phyloP scores from a whole-genome alignment of 352 stramenopile genomes.

The Plasmopara muralis region DNA sequence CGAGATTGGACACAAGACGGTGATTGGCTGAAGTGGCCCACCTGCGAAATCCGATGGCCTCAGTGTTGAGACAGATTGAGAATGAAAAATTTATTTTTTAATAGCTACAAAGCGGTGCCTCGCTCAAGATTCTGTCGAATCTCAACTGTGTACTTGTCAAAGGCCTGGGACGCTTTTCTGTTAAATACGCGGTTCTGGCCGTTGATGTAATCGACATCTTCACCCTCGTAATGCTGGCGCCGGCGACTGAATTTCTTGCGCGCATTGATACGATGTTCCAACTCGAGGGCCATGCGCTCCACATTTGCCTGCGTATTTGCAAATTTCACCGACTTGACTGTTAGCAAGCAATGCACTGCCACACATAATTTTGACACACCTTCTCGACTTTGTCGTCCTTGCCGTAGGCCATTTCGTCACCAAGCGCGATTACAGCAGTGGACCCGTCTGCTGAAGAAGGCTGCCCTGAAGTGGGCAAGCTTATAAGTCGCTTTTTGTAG shows the following conservation, averaged over 20 bases:
- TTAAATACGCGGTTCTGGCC: conserved; percentile 97
- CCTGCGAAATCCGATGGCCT: neutral
- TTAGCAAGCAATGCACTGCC: conserved; percentile 1
- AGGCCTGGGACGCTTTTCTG: conserved; percentile 94
- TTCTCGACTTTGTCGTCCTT: conserved; percentile 45
- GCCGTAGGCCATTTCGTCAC: conserved; percentile 61
- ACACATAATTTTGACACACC: conserved; percentile 19
- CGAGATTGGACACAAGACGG: neutral
- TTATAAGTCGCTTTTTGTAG: conserved; percentile 77
- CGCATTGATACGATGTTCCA: conserved; percentile 62
- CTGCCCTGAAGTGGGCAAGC: conserved; percentile 35
- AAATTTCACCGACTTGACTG: neutral
- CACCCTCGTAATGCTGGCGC: conserved; percentile 75
- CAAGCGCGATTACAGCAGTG: conserved; percentile 21
- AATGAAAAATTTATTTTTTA: neutral
- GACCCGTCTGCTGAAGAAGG: conserved; percentile 3
- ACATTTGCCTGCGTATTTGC: conserved; percentile 35
- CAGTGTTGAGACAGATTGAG: no score
- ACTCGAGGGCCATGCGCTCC: conserved; percentile 67
- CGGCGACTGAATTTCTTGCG: conserved; percentile 74
- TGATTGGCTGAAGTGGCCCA: conserved; percentile 3
- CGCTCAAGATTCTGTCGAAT: conserved; percentile 97
- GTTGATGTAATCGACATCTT: conserved; percentile 97
- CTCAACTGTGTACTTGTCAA: conserved; percentile 97
- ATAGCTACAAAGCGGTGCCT: conserved; percentile 90